A percentile compares a stretch with the other conserved stretches of the same genome.
Conservation (phyloP, 2,329 filamentous ascomycete genomes). For the Trichoderma atroviride region DNA sequence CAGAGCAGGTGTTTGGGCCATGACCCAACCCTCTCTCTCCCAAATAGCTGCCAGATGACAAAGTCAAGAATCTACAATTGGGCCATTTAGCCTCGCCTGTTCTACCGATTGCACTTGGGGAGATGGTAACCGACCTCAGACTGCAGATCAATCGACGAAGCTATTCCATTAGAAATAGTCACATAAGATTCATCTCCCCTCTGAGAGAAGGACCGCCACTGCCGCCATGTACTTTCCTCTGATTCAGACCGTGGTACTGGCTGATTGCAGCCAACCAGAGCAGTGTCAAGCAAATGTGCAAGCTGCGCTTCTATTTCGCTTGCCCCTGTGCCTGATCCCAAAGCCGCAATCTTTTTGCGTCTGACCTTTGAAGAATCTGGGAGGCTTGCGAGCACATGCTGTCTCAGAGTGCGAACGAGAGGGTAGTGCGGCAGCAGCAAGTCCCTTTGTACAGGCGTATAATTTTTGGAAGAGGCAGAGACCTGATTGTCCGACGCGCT, state of each 20-base stretch:
- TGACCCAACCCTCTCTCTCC: constrained; percentile 49
- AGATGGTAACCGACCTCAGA: constrained; percentile 55
- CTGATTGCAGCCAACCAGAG: constrained; percentile 60
- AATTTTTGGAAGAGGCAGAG: background rate
- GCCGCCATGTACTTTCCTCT: constrained; percentile 51
- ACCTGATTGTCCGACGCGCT: constrained; percentile 32
- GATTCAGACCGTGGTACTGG: background rate
- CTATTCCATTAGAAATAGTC: constrained; percentile 52
- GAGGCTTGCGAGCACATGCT: constrained; percentile 68
- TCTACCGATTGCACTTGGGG: constrained; percentile 5
- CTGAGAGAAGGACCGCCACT: constrained; percentile 66
- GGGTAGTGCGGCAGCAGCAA: constrained; percentile 71
- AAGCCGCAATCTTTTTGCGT: constrained; percentile 56
- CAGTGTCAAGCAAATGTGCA: constrained; percentile 66
- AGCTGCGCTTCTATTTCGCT: constrained; percentile 48
- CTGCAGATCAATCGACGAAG: constrained; percentile 57
- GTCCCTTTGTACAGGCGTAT: constrained; percentile 52
- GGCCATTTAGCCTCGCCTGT: constrained; percentile 27
- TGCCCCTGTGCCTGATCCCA: constrained; percentile 42
- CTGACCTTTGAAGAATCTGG: constrained; percentile 67
- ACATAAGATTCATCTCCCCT: constrained; percentile 60
- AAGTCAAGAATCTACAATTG: constrained; percentile 70
- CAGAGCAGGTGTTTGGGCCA: constrained; percentile 77
- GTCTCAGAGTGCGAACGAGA: constrained; percentile 66
- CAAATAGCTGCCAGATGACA: constrained; percentile 76